These are phyloP conservation scores for Aspergillus baeticus DNA, from an alignment of 495 filamentous ascomycete species.

Conservation along the genomic window DNA sequence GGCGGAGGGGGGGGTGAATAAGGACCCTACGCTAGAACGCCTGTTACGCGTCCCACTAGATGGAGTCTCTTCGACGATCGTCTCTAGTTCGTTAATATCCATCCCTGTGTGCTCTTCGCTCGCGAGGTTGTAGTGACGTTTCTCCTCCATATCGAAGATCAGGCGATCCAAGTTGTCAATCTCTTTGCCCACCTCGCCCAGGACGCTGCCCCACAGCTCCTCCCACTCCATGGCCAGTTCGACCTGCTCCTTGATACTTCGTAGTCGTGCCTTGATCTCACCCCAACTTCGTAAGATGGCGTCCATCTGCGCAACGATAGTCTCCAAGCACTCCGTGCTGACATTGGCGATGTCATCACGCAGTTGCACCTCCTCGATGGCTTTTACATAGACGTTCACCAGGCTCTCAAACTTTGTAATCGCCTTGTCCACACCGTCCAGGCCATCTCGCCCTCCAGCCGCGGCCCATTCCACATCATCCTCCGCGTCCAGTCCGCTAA, in stretches of 20 bases:
- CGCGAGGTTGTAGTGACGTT: constrained; percentile 70
- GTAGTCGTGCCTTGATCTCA: constrained; percentile 70
- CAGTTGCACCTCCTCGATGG: constrained; percentile 83
- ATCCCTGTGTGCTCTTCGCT: constrained; percentile 59
- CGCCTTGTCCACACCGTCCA: constrained; percentile 85
- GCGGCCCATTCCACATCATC: constrained; percentile 98
- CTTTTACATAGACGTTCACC: constrained; percentile 83
- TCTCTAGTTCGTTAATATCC: constrained; percentile 88
- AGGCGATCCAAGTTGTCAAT: constrained; percentile 77
- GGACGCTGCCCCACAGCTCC: constrained; percentile 88
- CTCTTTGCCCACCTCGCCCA: constrained; percentile 91
- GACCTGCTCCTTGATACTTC: constrained; percentile 80
- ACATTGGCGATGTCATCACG: constrained; percentile 75
- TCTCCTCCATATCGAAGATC: constrained; percentile 97
- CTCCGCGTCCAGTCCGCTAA: constrained; percentile 81
- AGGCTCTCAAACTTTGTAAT: constrained; percentile 82
- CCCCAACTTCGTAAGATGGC: constrained; percentile 80
- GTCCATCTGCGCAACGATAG: constrained; percentile 84
- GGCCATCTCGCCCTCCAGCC: constrained; percentile 82
- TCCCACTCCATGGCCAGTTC: constrained; percentile 99
- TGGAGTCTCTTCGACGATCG: constrained; percentile 87
- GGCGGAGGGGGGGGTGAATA: constrained; percentile 58
- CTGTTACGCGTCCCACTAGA: constrained; percentile 52
- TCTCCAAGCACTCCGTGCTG: constrained; percentile 61
- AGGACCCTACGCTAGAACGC: constrained; percentile 63